Conservation (phyloP, 2,329 filamentous ascomycete species). For the Exophiala bonariae region DNA sequence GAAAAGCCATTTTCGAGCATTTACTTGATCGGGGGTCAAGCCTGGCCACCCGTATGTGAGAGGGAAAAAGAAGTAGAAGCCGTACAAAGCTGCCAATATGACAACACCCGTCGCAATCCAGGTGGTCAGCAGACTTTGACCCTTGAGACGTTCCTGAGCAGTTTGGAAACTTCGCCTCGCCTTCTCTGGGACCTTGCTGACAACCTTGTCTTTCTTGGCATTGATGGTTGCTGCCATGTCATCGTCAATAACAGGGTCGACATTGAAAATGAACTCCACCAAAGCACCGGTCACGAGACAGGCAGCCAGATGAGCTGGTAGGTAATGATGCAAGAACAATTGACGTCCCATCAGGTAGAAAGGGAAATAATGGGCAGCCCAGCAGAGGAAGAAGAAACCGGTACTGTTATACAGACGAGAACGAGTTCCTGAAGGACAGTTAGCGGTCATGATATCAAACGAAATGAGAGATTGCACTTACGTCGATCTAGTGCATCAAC, state of each 20-base stretch:
- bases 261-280: slow-evolving; percentile 93
- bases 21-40: slow-evolving; percentile 69
- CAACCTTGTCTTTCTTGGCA: slow-evolving; percentile 32
- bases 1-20: slow-evolving; percentile 88
- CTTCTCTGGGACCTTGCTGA: slow-evolving; percentile 44
- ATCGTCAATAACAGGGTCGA: slow-evolving; percentile 65
- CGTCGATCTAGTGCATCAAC: slow-evolving; percentile 90
- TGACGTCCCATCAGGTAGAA: slow-evolving; percentile 99
- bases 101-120: slow-evolving; percentile 80
- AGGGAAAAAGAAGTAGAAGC: slow-evolving; percentile 92
- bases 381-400: slow-evolving; percentile 97
- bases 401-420: slow-evolving; percentile 97
- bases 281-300: slow-evolving; percentile 86
- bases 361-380: slow-evolving; percentile 95
- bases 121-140: slow-evolving; percentile 71
- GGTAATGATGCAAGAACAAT: slow-evolving; percentile 96
- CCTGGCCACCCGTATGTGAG: slow-evolving; percentile 95
- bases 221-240: slow-evolving; percentile 37
- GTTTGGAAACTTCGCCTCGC: slow-evolving; percentile 63
- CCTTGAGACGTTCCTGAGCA: slow-evolving; percentile 78
- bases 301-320: slow-evolving; percentile 90
- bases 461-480: too few relatives aligned
- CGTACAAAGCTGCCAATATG: slow-evolving; percentile 65
- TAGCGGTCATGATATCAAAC: slow-evolving; percentile 32
- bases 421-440: slow-evolving; percentile 65